A percentile compares a stretch with the other conserved stretches of the same genome.
Evolutionary conservation across 2,329 filamentous ascomycete species (phyloP).

Genomic region (Coniochaeta prunicola): DNA sequence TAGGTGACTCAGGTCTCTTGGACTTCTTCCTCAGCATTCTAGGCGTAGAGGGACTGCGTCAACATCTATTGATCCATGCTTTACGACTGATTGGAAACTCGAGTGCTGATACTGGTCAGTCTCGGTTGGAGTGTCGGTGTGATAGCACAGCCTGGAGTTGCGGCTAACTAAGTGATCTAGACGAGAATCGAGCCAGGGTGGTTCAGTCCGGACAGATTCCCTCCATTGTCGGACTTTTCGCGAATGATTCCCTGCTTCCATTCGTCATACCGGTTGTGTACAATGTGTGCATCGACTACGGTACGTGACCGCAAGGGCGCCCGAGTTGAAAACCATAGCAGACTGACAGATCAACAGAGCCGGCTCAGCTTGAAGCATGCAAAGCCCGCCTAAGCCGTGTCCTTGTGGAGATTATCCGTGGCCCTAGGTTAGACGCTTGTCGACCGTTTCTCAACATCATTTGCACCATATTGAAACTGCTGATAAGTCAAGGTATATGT

Average conservation of each 20-base stretch:
- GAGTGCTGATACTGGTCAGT: slow-evolving; percentile 48
- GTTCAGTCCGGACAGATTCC: slow-evolving; percentile 40
- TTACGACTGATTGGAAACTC: slow-evolving; percentile 55
- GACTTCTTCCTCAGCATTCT: slow-evolving; percentile 46
- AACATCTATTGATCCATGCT: slow-evolving; percentile 42
- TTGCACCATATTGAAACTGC: slow-evolving; percentile 48
- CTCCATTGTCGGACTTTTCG: slow-evolving; percentile 39
- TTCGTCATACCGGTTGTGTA: slow-evolving; percentile 54
- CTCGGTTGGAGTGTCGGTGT: not conserved
- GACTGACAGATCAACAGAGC: slow-evolving; percentile 32
- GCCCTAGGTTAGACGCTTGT: slow-evolving; percentile 32
- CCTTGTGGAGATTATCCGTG: slow-evolving; percentile 41
- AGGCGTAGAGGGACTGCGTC: slow-evolving; percentile 26
- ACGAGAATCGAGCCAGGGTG: slow-evolving; percentile 52
- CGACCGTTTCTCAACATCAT: slow-evolving; percentile 41
- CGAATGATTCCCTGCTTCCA: slow-evolving; percentile 37
- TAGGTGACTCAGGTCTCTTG: slow-evolving; percentile 51
- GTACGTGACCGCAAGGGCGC: slow-evolving; percentile 23
- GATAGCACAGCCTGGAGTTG: not conserved
- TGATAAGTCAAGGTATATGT: slow-evolving; percentile 40
- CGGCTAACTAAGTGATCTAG: slow-evolving; percentile 20
- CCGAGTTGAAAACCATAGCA: not conserved
- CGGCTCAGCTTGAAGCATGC: slow-evolving; percentile 49
- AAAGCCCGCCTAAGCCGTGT: slow-evolving; percentile 40
- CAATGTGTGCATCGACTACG: slow-evolving; percentile 58